A percentile compares a stretch with the other conserved stretches of the same genome.
These are phyloP conservation scores for Gastrodia elata DNA, from an alignment of 106 monocot genomes.

Conservation along the genomic window DNA sequence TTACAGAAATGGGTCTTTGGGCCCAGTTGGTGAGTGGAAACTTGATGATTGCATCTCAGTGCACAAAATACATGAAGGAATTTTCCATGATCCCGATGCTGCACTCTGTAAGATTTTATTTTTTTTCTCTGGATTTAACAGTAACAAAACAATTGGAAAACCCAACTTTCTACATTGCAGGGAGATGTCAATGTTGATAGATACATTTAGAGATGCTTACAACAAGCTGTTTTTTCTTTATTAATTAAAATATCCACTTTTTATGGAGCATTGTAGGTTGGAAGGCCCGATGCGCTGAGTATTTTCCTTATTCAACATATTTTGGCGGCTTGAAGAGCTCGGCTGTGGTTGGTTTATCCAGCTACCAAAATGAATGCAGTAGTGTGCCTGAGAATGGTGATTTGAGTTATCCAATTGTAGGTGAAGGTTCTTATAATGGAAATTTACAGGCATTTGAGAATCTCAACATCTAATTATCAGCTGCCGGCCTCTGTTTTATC, in stretches of 20 bases:
- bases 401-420: conserved; percentile 13
- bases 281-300: conserved; percentile 53
- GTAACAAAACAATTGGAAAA: background rate
- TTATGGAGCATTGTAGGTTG: conserved; percentile 39
- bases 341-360: conserved; percentile 3
- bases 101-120: conserved; percentile 53
- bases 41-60: conserved; percentile 66
- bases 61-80: conserved; percentile 57
- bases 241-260: background rate
- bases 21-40: conserved; percentile 54
- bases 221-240: background rate
- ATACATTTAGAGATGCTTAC: background rate
- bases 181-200: background rate
- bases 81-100: conserved; percentile 49
- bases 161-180: background rate
- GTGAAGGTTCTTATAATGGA: conserved; percentile 28
- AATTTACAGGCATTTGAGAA: conserved; percentile 32
- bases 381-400: conserved; percentile 47
- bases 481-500: background rate
- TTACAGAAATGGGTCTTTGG: conserved; percentile 40
- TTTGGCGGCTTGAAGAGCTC: conserved; percentile 47
- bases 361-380: background rate
- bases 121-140: background rate
- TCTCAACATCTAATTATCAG: conserved; percentile 28
- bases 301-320: conserved; percentile 65